Evolutionary conservation across 2,329 filamentous ascomycete species (phyloP), one percentile per base, ranked within the genome.

Genomic region (Colletotrichum neosansevieriae): DNA sequence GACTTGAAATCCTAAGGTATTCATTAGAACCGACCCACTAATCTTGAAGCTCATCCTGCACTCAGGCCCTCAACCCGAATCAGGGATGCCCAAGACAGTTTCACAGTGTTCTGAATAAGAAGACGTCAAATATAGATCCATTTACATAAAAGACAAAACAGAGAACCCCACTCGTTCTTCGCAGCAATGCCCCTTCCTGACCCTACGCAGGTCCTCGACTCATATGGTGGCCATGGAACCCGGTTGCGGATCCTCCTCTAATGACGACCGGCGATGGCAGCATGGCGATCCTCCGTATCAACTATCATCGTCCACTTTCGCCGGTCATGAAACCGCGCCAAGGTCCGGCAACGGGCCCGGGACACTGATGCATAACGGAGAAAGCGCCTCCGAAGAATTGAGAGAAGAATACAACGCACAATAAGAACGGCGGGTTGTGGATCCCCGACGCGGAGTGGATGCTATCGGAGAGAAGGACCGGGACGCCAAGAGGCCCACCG

Each of bases 401-500:
- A 4, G 4, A 17, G 36, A 15, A 34, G 13, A 24, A 32, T 21
- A 13, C 53, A 17, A 12, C 19, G 21, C 53, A 29, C 19, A n/a
- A 44, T 13, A 44, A 34, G 9, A 36, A 7, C 49, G 49, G 38
- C 58, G 58, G 49, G n/a, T 29, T 21, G 58, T 56, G 63, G 63
- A 42, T 17, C n/a, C n/a, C 17, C 63, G 63, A 40, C 58, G 32
- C 12, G 19, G 15, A n/a, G 63, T 63, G 58, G 63, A 42, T 50
- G n/a, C 17, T 56, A 13, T 12, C 63, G 63, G 58, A 24, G 32
- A 38, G 15, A 42, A 49, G 38, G 63, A 44, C 47, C 63, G 56
- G 62, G 17, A 53, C 38, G 63, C 57, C 63, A 65, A 65, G 57
- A 38, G 47, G n/a, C 4, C 47, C 38, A 47, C 63, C 47, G 63